These are phyloP conservation scores for Chaetomium tenue DNA, from an alignment of 495 filamentous ascomycete genomes.

Conservation along the genomic window DNA sequence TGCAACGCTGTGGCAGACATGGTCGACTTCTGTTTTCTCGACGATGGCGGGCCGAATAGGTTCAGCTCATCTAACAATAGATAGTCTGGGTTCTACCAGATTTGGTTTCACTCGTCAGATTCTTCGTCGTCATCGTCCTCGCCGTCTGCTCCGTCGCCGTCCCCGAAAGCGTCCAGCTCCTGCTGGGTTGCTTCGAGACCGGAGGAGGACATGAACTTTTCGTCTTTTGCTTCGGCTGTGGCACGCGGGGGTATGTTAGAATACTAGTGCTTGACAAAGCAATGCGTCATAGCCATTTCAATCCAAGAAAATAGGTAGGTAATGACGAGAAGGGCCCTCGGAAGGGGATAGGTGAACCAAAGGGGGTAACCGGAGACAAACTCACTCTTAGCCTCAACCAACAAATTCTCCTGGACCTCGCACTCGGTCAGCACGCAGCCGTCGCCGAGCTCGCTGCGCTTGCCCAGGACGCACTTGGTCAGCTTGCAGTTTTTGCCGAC, in stretches of 20 bases:
- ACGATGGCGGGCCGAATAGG: not conserved
- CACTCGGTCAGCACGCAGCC: constrained; percentile 77
- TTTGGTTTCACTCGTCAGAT: not conserved
- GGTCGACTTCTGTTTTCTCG: not conserved
- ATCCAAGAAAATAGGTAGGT: not conserved
- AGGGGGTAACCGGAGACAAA: constrained; percentile 19
- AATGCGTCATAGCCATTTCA: not conserved
- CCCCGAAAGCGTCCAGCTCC: constrained; percentile 47
- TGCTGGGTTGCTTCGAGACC: constrained; percentile 63
- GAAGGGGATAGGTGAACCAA: not conserved
- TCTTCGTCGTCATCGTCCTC: constrained; percentile 16
- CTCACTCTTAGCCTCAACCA: constrained; percentile 77
- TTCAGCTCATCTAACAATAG: constrained; percentile 13
- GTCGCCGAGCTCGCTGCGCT: constrained; percentile 69
- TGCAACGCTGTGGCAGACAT: not conserved
- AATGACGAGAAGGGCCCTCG: not conserved
- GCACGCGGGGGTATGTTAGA: not conserved
- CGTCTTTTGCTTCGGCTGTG: constrained; percentile 72
- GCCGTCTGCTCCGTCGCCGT: constrained; percentile 21
- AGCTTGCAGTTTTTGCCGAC: constrained; percentile 74
- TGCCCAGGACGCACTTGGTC: constrained; percentile 79
- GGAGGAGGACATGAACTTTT: constrained; percentile 82
- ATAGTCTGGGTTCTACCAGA: not conserved
- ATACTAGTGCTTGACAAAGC: not conserved
- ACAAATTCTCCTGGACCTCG: constrained; percentile 81